These are phyloP conservation scores for Populus alba DNA, from an alignment of 345 rosid species.

Conservation along the genomic window DNA sequence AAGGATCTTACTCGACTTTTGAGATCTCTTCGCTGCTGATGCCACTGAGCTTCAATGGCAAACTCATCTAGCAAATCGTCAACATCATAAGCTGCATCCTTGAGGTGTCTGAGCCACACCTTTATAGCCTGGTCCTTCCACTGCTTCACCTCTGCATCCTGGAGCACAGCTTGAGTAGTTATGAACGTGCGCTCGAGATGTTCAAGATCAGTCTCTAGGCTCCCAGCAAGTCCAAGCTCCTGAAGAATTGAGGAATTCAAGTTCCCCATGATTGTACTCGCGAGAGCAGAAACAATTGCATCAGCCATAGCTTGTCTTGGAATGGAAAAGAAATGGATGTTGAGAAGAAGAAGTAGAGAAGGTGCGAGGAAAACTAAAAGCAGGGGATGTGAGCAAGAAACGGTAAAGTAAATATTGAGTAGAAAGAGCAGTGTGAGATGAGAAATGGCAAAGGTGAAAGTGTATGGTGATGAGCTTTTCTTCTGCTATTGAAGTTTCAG, in stretches of 20 bases:
- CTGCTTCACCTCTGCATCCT: slow-evolving; percentile 18
- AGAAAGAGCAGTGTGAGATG: too few species aligned
- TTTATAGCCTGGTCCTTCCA: not conserved
- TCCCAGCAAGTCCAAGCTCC: not conserved
- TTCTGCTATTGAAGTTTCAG: too few species aligned
- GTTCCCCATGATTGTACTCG: not conserved
- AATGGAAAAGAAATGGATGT: not conserved
- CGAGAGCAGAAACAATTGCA: slow-evolving; percentile 5
- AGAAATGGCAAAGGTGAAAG: too few species aligned
- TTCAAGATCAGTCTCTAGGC: not conserved
- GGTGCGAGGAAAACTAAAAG: too few species aligned
- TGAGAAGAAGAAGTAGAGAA: too few species aligned
- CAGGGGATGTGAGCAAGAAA: too few species aligned
- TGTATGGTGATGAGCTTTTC: too few species aligned
- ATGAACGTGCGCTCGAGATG: not conserved
- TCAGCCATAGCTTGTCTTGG: not conserved
- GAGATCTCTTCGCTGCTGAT: not conserved
- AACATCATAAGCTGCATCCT: slow-evolving; percentile 7
- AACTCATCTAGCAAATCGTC: slow-evolving; percentile 10
- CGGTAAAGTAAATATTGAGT: too few species aligned
- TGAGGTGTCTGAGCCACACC: slow-evolving; percentile 4
- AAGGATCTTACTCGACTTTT: not conserved
- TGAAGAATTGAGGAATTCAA: not conserved
- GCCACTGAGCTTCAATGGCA: not conserved
- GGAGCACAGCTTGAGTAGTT: slow-evolving; percentile 6